phyloP scores from a whole-genome alignment of 2,329 filamentous ascomycete genomes.

The Xylaria sp. region DNA sequence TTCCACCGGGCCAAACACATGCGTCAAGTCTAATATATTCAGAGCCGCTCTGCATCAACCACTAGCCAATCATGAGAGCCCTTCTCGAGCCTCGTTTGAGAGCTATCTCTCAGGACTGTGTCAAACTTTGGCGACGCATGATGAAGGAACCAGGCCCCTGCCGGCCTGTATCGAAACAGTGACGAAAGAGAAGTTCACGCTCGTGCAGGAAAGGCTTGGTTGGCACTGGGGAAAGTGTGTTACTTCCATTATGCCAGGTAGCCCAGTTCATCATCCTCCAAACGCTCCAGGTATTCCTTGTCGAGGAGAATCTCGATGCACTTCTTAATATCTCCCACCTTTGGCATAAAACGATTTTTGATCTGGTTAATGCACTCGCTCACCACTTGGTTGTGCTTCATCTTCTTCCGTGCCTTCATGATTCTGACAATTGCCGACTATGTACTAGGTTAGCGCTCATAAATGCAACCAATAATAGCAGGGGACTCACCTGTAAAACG shows the following conservation, averaged over 20 bases:
- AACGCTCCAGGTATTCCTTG: constrained; percentile 96
- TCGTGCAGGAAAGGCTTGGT: background rate
- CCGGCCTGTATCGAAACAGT: constrained; percentile 14
- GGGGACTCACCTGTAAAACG: constrained; percentile 81
- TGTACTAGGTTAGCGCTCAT: constrained; percentile 14
- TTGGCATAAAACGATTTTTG: constrained; percentile 87
- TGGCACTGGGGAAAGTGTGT: background rate
- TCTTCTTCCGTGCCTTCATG: constrained; percentile 99
- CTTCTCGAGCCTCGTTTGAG: constrained; percentile 4
- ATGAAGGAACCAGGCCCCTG: constrained; percentile 3
- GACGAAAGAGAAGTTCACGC: constrained; percentile 6
- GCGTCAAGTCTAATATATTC: too few relatives aligned
- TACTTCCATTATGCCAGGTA: constrained; percentile 74
- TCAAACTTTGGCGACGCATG: constrained; percentile 2
- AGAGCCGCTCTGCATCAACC: too few relatives aligned
- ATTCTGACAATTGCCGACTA: constrained; percentile 98
- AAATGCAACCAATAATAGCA: background rate
- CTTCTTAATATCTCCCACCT: constrained; percentile 97
- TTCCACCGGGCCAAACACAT: too few relatives aligned
- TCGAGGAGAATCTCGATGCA: constrained; percentile 98
- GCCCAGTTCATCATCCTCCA: constrained; percentile 91
- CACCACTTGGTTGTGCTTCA: constrained; percentile 95
- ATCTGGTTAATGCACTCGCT: constrained; percentile 97
- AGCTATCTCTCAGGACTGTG: constrained; percentile 4
- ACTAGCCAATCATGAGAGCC: constrained; percentile 7